Base-by-base conservation (phyloP, 2,329 filamentous ascomycete species). In the Beauveria scarabaeidicola region DNA sequence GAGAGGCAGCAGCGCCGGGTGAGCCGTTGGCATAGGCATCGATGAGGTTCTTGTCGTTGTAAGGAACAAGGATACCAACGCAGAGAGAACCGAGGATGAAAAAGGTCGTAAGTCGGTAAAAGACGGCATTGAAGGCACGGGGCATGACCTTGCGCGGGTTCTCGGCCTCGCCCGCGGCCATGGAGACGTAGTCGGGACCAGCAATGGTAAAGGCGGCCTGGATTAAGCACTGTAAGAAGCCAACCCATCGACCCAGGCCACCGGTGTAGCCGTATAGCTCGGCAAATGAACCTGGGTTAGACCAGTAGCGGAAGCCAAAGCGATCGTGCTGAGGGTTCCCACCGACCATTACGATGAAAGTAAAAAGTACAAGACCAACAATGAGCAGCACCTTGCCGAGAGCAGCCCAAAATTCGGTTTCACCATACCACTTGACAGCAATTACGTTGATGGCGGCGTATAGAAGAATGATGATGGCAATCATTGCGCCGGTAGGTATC, bases 341-440 rank as follows among this genome's bases (percentile, higher is more conserved):
- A 8, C 90, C 91, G 1, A 94, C 75, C 86, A 94, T 93, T 64
- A 85, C 84, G 64, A 95, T 80, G 67, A 96, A 90, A 2, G 90
- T 93, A 74, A 90, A 92, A 63, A 84, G 66, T 64, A 92, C 81
- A 54, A 93, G 78, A 1, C 83, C 87, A 40, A 91, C 72, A 61
- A 89, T 89, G 54, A 91, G 78, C 2, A 91, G 65, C 3, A 91
- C 81, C 69, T 91, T 91, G 58, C 86, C 86, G 2, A 89, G 70
- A 2, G 89, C 85, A 21, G 86, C 83, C 80, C 81, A 84, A 67
- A 95, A 94, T 69, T 94, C 90, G 0, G 85, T 82, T 72, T 91
- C 88, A 48, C 88, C 88, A 61, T 89, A 91, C 78, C 81, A 90
- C 63, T 87, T 79, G 19, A 91, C 87, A 1, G 86, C 86, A 62